Base-by-base conservation (phyloP, 176 grass and related monocot species). In the Zoysia japonica region DNA sequence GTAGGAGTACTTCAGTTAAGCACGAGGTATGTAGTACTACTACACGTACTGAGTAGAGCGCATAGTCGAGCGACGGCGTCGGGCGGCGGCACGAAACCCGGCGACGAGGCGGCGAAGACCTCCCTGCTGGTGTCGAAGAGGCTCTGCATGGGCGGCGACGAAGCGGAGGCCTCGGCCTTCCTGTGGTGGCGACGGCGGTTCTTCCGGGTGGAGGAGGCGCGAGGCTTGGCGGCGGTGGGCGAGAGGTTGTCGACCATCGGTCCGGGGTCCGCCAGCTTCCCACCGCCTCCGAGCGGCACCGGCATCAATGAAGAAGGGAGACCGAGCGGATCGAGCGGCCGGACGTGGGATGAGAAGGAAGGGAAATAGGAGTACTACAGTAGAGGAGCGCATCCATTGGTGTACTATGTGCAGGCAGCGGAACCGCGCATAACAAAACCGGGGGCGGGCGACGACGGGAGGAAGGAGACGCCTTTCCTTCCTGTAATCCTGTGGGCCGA, bases 71-170 rank as follows among this genome's bases (percentile, higher is more conserved):
- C 46, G 16, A 98, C 83, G 85, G 87, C 83, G 14, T 90, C 67
- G 9, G 75, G 71, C 39, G 83, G 82, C 1, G 92, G 95, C 11
- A 94, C 80, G 57, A 88, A 48, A 12, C 92, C 88, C 2, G 90
- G 85, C 9, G 50, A 80, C 0, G 82, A 92, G 9, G 12, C 63
- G 0, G 67, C 49, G 67, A 98, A 92, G 48, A 94, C 83, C 49
- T 82, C 88, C 67, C 38, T 75, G 87, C 95, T 94, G 20, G 85
- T 89, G 61, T 89, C 84, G 71, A 88, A 92, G 48, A 98, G 82
- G 19, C 75, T 84, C 88, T 92, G 95, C 67, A 98, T 83, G 6
- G 70, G 67, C 11, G 36, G 2, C 0, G 70, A 35, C 1, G 76
- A n/a, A 0, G 68, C 16, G 3, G 60, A n/a, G 15, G 61, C 3